These are phyloP conservation scores for Penicillium corylophilum DNA, from an alignment of 2,329 filamentous ascomycete genomes.

Conservation along the genomic window DNA sequence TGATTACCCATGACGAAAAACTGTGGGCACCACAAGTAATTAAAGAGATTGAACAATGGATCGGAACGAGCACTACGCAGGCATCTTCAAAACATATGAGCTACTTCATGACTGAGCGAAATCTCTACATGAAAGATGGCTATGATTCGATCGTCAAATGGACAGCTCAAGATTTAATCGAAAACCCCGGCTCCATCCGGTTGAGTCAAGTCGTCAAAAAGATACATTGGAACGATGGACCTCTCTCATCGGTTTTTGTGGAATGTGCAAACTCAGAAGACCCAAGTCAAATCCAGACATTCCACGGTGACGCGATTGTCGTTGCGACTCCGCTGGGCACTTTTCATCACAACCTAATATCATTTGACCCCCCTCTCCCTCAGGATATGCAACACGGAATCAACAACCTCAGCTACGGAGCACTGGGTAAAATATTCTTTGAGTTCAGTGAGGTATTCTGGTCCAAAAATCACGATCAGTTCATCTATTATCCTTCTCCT, in stretches of 20 bases:
- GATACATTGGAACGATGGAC: slow-evolving; percentile 38
- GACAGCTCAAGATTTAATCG: slow-evolving; percentile 37
- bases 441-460: slow-evolving; percentile 47
- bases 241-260: slow-evolving; percentile 1
- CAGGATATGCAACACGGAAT: slow-evolving; percentile 38
- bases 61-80: slow-evolving; percentile 43
- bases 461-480: slow-evolving; percentile 48
- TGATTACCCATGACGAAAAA: slow-evolving; percentile 45
- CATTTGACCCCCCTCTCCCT: slow-evolving; percentile 41
- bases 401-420: slow-evolving; percentile 42
- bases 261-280: slow-evolving; percentile 20
- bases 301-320: slow-evolving; percentile 41
- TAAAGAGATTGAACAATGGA: slow-evolving; percentile 46
- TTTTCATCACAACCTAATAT: slow-evolving; percentile 40
- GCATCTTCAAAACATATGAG: slow-evolving; percentile 46
- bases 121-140: slow-evolving; percentile 48
- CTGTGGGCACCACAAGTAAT: slow-evolving; percentile 47
- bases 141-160: slow-evolving; percentile 46
- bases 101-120: slow-evolving; percentile 47
- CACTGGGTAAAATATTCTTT: slow-evolving; percentile 46
- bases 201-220: slow-evolving; percentile 40
- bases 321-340: slow-evolving; percentile 43
- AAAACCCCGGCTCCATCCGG: slow-evolving; percentile 35
- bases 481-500: slow-evolving; percentile 46
- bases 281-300: slow-evolving; percentile 16